Evolutionary conservation across 208 protist genomes (phyloP), one percentile per base, ranked within the genome.

Genomic region (Phytomonas serpens): DNA sequence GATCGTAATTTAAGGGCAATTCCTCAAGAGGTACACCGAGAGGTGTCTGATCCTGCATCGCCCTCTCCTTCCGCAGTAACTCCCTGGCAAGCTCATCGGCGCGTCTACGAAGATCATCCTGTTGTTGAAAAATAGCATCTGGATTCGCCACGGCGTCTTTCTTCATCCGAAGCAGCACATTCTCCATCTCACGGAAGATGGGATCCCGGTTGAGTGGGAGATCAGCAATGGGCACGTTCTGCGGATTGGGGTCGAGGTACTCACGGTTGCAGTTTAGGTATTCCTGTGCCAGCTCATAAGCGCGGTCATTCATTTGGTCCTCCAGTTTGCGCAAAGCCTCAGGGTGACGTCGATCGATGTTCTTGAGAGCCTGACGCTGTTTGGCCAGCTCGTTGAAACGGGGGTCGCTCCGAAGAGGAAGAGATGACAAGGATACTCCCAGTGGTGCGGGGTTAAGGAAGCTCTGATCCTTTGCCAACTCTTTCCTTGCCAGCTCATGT

Each of bases 371-470:
- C 81, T 81, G 80, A 40, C 87, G 87, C 79, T 91, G 76, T 75
- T 83, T 86, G 32, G 80, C 87, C 34, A 93, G 69, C 57, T 88
- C 76, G 64, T 87, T 77, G 73, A 95, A 95, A 61, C 79, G 62
- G 19, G 71, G 62, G 61, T 95, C 90, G 19, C 76, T 84, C 63
- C 77, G 51, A 42, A 95, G 81, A 23, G 86, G 84, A 30, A 95
- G 73, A 52, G 82, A 67, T 14, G 61, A 68, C 51, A 93, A 86
- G 64, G 86, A 82, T 64, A 95, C 90, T n/a, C 90, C 90, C 77
- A 92, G 86, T 57, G 90, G 90, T 69, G 90, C 84, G 30, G 80
- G 84, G 77, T 92, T 79, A 57, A 90, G 85, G 76, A 89, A 92
- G 23, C 71, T 79, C 52, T 79, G 79, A 69, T 91, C 86, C 75